Base-by-base conservation (phyloP, 768 basidiomycete species). In the Suillus plorans region DNA sequence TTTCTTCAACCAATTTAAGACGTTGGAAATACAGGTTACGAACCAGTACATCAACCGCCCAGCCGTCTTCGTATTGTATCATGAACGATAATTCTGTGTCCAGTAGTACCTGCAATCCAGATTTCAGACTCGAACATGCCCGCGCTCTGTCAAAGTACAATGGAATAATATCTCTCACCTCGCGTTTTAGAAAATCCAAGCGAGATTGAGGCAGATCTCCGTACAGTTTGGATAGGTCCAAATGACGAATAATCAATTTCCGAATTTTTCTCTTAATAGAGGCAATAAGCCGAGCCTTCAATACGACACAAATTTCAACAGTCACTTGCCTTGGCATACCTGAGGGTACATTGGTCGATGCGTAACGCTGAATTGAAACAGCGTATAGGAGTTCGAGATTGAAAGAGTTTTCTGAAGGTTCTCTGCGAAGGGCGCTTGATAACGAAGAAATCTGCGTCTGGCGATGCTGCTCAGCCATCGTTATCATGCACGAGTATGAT, bases 151-250 rank as follows among this genome's bases (percentile, higher is more conserved):
- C 31, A 25, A 34, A 28, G 28, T 28, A 50, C 14, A 34, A 34
- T 34, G 4, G 2, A 31, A 31, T 31, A 37, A 37, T 34, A n/a
- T 55, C 2, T 34, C 34, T 36, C 7, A 55, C 53, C 34, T 55
- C 53, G 12, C 53, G 53, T 55, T 55, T 55, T 36, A 55, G 36
- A 55, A 55, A 55, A 34, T 55, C 53, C 20, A 55, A 55, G 5
- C 53, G 53, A 55, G 53, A 34, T 36, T 55, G 53, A 55, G 53
- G 53, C 34, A n/a, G 34, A 55, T 55, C 20, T 12, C 2, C 12
- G 20, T 36, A 55, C 53, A 55, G 20, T 36, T 20, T 36, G 20
- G 10, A 36, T n/a, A 55, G 2, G 18, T 55, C 53, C 31, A 55
- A 36, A n/a, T 55, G 53, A n/a, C 20, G 53, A n/a, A 36, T 12